Base-by-base conservation (phyloP, 257 asterid genomes). In the Henckelia pumila region DNA sequence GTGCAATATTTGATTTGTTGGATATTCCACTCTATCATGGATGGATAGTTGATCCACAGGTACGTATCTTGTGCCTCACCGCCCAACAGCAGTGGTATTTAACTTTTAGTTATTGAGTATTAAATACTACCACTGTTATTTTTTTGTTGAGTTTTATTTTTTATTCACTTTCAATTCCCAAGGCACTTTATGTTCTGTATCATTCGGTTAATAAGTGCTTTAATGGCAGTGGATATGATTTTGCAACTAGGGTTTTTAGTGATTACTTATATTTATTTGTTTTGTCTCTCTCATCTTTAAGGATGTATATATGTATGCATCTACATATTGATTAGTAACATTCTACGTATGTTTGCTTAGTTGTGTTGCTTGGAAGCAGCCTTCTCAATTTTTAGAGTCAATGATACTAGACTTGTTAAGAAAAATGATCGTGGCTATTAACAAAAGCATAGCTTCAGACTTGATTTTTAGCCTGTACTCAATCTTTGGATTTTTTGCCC, bases 11-110 rank as follows among this genome's bases (percentile, higher is more conserved):
- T 81, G 99, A 91, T 82, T 77, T 94, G 62, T 69, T 94, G 88
- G 96, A 87, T 74, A 90, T 94, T 81, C 99, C 99, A 30, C 97
- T 94, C 63, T 91, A 91, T 83, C 97, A 94, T 73, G 99, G 97
- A 66, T 94, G 99, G 99, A 94, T 94, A 73, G 89, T 91, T 83
- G 97, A 94, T 74, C 89, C 96, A 1, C 97, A 91, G 96, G 97
- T 88, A 85, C 73, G 82, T 26, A 66, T 52, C 68, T 61, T 20
- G 59, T 64, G 55, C 62, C 50, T 28, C 61, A 9, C 67, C 32
- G 32, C 67, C 56, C 44, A 58, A 61, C n/a, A 49, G 2, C 47
- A 61, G 59, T 53, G 44, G 11, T 67, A 24, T 19, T 33, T 50
- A 25, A 59, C 40, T 63, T 71, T 56, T n/a, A n/a, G n/a, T n/a